Base-by-base conservation (phyloP, 1,284 basidiomycete species). In the Trichosporon asahii region DNA sequence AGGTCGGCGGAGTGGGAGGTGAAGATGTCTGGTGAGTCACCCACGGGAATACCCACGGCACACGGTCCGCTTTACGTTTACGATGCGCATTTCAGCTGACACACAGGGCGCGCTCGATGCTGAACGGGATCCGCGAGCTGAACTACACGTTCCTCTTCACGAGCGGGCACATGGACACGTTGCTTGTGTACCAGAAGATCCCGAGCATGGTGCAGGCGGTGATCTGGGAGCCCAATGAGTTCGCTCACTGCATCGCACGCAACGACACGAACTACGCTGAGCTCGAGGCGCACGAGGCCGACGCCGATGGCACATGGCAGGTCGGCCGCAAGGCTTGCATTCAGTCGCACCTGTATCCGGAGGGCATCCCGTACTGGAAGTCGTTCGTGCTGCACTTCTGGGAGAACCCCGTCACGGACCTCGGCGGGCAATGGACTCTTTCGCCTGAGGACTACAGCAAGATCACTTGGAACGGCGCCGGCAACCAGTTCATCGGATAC, bases 401-500 rank as follows among this genome's bases (percentile, higher is more conserved):
- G 83, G 25, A 61, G 2, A 64, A 61, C 12, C 61, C 72, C 2
- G 65, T 67, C 1, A 72, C 76, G 63, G 79, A 79, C 0, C 73
- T 82, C 1, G 82, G 82, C 2, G 57, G 66, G 3, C 64, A 73
- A 6, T 84, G 82, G 81, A 79, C 79, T 9, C 67, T 84, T n/a
- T 70, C 74, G 8, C 82, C 82, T 0, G 81, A 84, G 66, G 75
- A 83, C 68, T 83, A 79, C 63, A 53, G 53, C 9, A 29, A n/a
- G 14, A 65, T 69, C 35, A 35, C 65, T n/a, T 46, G 31, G 14
- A 33, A 70, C 11, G 69, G 70, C 35, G 64, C 69, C 5, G 64
- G 68, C 12, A 82, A 80, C 70, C 72, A 76, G 29, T 84, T 82
- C 70, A 70, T 85, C 1, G 83, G 84, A 60, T 85, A 85, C 67